These are phyloP conservation scores for Laguncularia racemosa DNA, from an alignment of 345 rosid genomes.

Conservation along the genomic window DNA sequence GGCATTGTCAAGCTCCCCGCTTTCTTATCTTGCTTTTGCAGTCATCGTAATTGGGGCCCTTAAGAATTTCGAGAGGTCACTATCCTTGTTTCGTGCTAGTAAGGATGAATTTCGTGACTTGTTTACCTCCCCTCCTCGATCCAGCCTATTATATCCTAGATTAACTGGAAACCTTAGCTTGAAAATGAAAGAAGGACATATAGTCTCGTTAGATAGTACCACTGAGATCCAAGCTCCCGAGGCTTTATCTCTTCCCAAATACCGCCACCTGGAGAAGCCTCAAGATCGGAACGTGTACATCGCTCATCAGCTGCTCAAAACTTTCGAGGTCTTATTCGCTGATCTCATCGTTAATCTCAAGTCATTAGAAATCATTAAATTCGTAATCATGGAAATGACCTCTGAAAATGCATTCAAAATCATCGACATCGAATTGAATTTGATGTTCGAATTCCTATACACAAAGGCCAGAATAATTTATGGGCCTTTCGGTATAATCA, in stretches of 20 bases:
- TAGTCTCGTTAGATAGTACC: not conserved
- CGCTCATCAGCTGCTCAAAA: constrained; percentile 19
- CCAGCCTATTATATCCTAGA: constrained; percentile 19
- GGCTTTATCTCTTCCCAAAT: not conserved
- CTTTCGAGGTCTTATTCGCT: constrained; percentile 30
- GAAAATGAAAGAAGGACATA: constrained; percentile 2
- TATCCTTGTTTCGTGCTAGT: constrained; percentile 31
- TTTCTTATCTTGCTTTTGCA: constrained; percentile 13
- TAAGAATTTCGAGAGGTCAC: constrained; percentile 33
- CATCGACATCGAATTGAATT: constrained; percentile 32
- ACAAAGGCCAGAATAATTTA: constrained; percentile 32
- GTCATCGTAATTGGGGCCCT: constrained; percentile 29
- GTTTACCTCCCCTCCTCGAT: constrained; percentile 13
- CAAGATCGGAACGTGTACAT: not conserved
- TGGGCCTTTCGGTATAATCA: not conserved
- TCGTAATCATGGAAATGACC: not conserved
- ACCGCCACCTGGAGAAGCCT: not conserved
- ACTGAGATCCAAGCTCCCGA: not conserved
- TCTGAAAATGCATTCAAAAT: constrained; percentile 23
- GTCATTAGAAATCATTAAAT: constrained; percentile 11
- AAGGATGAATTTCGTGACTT: constrained; percentile 21
- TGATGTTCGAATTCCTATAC: constrained; percentile 36
- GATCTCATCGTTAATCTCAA: constrained; percentile 24
- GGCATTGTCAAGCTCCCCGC: constrained; percentile 13
- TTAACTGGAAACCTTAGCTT: constrained; percentile 8